Evolutionary conservation across 768 basidiomycete genomes (phyloP).

Genomic region (Rhizopogon salebrosus): DNA sequence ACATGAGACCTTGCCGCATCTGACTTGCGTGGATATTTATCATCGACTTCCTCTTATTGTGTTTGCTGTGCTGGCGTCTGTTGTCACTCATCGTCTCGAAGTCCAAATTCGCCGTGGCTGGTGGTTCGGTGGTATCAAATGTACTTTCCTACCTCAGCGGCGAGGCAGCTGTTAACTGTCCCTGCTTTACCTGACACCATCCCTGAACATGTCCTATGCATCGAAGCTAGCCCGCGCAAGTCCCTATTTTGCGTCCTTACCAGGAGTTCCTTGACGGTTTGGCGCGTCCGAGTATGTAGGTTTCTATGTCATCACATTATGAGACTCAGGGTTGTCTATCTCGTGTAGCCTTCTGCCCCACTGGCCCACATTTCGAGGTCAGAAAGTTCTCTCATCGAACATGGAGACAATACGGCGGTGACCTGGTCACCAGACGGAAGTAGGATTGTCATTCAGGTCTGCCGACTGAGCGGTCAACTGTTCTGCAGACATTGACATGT

Average conservation of each 20-base stretch:
- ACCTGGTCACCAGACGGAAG: conserved; percentile 83
- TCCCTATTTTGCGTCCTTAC: conserved; percentile 76
- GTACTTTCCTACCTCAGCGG: conserved; percentile 85
- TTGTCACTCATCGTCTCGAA: neutral
- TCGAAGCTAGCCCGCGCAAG: conserved; percentile 65
- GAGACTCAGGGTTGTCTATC: conserved; percentile 1
- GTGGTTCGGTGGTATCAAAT: conserved; percentile 31
- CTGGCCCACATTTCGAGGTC: conserved; percentile 74
- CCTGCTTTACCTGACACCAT: conserved; percentile 64
- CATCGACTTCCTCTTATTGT: neutral
- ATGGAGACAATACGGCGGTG: conserved; percentile 72
- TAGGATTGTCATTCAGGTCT: conserved; percentile 74
- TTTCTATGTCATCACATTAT: neutral
- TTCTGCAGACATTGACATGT: conserved; percentile 2
- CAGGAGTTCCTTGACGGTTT: conserved; percentile 65
- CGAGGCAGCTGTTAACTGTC: conserved; percentile 63
- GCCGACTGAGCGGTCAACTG: conserved; percentile 16
- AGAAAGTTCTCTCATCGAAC: conserved; percentile 68
- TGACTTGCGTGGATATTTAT: neutral
- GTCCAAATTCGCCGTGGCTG: neutral
- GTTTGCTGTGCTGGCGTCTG: neutral
- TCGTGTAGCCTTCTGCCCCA: conserved; percentile 58
- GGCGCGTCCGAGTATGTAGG: conserved; percentile 72
- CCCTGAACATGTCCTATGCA: conserved; percentile 50
- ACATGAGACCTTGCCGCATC: neutral